Conservation (phyloP, 2,329 filamentous ascomycete genomes). For the Aspergillus pseudoterreus region DNA sequence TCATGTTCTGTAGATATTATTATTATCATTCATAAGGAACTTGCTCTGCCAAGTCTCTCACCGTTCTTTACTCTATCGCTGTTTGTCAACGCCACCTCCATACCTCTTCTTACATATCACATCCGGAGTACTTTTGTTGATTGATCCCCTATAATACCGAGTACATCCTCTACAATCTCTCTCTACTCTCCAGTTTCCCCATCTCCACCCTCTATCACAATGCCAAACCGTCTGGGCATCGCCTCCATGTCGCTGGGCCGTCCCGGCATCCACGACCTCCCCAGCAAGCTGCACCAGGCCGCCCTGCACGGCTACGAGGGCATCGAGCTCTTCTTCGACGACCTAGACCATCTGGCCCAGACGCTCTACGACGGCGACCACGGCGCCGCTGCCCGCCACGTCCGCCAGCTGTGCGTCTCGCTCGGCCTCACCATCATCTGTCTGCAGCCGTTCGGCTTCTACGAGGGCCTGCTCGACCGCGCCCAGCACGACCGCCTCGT, state of each 20-base stretch:
- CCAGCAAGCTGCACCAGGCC: constrained; percentile 66
- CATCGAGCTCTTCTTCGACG: constrained; percentile 37
- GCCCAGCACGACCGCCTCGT: constrained; percentile 55
- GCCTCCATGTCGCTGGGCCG: constrained; percentile 74
- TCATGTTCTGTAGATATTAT: neutral
- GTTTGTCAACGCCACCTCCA: too few relatives aligned
- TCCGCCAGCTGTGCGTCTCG: constrained; percentile 47
- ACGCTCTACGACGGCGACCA: constrained; percentile 21
- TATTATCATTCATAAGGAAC: neutral
- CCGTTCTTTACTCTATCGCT: neutral
- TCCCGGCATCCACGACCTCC: constrained; percentile 65
- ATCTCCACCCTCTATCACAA: constrained; percentile 2
- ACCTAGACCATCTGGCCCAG: constrained; percentile 28
- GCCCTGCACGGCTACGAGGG: constrained; percentile 38
- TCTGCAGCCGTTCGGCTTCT: constrained; percentile 74
- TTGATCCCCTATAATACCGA: neutral
- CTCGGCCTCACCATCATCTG: constrained; percentile 42
- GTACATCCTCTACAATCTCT: neutral
- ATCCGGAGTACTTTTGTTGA: neutral
- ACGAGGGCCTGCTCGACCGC: constrained; percentile 68
- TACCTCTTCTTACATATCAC: too few relatives aligned
- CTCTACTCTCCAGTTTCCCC: neutral
- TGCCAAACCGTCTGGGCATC: constrained; percentile 55
- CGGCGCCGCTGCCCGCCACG: constrained; percentile 27
- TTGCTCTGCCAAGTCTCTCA: neutral